These are phyloP conservation scores for Chloranthus sessilifolius DNA, from an alignment of 164 flowering plant genomes.

Conservation along the genomic window DNA sequence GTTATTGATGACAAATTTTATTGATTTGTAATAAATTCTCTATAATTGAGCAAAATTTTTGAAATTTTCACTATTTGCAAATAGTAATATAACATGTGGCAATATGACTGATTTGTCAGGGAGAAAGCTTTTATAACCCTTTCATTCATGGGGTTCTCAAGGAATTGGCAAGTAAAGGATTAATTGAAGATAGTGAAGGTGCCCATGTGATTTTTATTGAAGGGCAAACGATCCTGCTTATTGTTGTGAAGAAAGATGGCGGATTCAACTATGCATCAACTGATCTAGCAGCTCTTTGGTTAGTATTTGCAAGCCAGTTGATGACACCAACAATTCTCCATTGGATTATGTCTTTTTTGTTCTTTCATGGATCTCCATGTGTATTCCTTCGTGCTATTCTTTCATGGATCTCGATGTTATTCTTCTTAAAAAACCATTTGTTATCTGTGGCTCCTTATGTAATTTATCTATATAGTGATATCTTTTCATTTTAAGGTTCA, in stretches of 20 bases:
- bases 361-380: not conserved
- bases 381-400: too few relatives aligned
- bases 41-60: too few relatives aligned
- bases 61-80: too few relatives aligned
- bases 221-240: conserved; percentile 75
- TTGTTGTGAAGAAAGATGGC: conserved; percentile 94
- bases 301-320: conserved; percentile 19
- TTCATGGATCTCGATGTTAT: too few relatives aligned
- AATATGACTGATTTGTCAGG: conserved; percentile 56
- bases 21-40: too few relatives aligned
- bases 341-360: too few relatives aligned
- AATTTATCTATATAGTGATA: not conserved
- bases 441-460: not conserved
- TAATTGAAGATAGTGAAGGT: conserved; percentile 87
- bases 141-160: conserved; percentile 65
- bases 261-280: conserved; percentile 97
- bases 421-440: too few relatives aligned
- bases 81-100: too few relatives aligned
- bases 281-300: conserved; percentile 94
- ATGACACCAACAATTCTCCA: too few relatives aligned
- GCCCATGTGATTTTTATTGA: conserved; percentile 84
- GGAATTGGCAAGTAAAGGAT: conserved; percentile 39
- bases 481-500: too few relatives aligned
- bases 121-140: conserved; percentile 96
- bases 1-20: too few relatives aligned